These are phyloP conservation scores for Leptodermis oblonga DNA, from an alignment of 257 asterid genomes.

Conservation along the genomic window DNA sequence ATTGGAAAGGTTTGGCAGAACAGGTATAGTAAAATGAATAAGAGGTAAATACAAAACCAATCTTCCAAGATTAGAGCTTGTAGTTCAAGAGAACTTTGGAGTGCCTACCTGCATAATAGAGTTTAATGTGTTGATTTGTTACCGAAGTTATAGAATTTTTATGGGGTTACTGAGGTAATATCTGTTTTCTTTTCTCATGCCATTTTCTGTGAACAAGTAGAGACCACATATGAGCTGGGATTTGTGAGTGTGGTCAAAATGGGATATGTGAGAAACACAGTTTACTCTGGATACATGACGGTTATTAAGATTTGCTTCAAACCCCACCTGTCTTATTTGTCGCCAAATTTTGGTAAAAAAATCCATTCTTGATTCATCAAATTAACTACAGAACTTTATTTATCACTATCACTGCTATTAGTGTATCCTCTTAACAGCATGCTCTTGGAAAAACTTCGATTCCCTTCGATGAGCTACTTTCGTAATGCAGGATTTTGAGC, in stretches of 20 bases:
- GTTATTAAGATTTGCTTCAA: neutral
- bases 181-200: neutral
- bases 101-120: neutral
- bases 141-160: neutral
- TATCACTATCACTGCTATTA: neutral
- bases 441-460: neutral
- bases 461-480: slow-evolving; percentile 6
- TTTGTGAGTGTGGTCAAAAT: neutral
- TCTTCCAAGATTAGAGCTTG: neutral
- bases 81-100: neutral
- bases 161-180: neutral
- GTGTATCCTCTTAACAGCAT: neutral
- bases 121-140: neutral
- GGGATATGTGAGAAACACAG: neutral
- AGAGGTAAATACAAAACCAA: neutral
- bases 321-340: neutral
- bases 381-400: neutral
- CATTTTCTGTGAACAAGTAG: neutral
- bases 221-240: neutral
- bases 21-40: neutral
- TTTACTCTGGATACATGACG: neutral
- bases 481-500: slow-evolving; percentile 65
- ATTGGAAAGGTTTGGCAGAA: neutral
- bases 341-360: neutral
- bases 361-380: neutral